These are phyloP conservation scores for Didymella exigua DNA, from an alignment of 2,329 filamentous ascomycete genomes.

Conservation along the genomic window DNA sequence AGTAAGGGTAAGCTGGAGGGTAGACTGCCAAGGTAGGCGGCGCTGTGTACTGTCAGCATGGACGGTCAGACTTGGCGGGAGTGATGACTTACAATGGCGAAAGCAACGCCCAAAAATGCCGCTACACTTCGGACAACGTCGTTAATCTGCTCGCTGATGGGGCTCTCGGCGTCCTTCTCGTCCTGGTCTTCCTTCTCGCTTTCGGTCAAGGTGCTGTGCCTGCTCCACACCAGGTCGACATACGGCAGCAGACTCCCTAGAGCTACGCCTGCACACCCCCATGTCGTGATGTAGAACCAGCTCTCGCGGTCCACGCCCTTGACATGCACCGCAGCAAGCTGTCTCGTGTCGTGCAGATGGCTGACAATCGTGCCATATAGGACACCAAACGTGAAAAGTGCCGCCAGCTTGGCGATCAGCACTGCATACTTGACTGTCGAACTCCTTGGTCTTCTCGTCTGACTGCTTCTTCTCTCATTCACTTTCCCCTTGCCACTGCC, in stretches of 20 bases:
- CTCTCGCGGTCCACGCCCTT: constrained; percentile 59
- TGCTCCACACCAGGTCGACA: constrained; percentile 77
- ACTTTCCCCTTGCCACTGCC: not conserved
- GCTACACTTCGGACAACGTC: constrained; percentile 71
- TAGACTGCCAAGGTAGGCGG: constrained; percentile 90
- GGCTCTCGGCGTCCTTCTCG: constrained; percentile 47
- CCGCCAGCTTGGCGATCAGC: constrained; percentile 61
- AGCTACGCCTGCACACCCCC: constrained; percentile 79
- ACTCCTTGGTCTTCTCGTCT: not conserved
- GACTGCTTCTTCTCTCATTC: not conserved
- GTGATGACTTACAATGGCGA: constrained; percentile 75
- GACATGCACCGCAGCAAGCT: constrained; percentile 67
- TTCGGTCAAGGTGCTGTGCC: constrained; percentile 47
- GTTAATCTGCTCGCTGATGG: constrained; percentile 71
- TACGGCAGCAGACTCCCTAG: constrained; percentile 82
- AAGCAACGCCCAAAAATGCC: constrained; percentile 74
- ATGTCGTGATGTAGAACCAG: constrained; percentile 76
- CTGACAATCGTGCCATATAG: constrained; percentile 83
- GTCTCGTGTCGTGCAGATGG: constrained; percentile 73
- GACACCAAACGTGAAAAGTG: constrained; percentile 80
- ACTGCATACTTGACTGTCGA: constrained; percentile 52
- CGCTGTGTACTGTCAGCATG: constrained; percentile 60
- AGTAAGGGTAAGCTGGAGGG: constrained; percentile 88
- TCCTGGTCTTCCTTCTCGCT: constrained; percentile 16
- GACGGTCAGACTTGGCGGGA: not conserved